Evolutionary conservation across 2,329 filamentous ascomycete genomes (phyloP).

Genomic region (Tolypocladium inflatum): DNA sequence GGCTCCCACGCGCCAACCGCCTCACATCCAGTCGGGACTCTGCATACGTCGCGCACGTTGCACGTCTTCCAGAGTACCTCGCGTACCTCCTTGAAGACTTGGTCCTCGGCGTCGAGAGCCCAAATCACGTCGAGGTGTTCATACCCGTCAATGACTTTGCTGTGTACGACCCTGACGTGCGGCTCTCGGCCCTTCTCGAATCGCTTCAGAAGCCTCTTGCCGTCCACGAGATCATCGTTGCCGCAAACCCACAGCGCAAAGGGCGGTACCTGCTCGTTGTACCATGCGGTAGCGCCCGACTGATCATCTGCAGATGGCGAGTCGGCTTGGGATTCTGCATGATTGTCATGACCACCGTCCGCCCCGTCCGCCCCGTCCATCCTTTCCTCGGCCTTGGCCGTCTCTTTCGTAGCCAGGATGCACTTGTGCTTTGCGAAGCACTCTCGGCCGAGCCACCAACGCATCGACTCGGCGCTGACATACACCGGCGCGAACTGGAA

Average conservation of each 20-base stretch:
- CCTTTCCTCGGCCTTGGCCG: conserved; percentile 50
- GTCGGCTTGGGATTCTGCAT: neutral
- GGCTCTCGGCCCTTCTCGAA: conserved; percentile 74
- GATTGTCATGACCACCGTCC: neutral
- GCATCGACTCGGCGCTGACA: conserved; percentile 81
- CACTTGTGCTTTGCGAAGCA: conserved; percentile 76
- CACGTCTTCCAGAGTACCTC: conserved; percentile 79
- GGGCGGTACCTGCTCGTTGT: conserved; percentile 66
- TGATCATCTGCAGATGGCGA: neutral
- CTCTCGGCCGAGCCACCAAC: conserved; percentile 88
- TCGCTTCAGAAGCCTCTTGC: conserved; percentile 59
- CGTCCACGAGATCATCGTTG: conserved; percentile 77
- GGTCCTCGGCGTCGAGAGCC: conserved; percentile 79
- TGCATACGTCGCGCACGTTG: conserved; percentile 44
- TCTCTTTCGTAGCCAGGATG: conserved; percentile 71
- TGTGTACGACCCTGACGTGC: conserved; percentile 69
- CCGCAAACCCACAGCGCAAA: conserved; percentile 86
- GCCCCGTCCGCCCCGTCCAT: conserved; percentile 50
- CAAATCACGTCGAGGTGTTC: conserved; percentile 93
- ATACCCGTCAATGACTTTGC: conserved; percentile 75
- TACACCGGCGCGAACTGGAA: conserved; percentile 92
- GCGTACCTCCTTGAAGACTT: conserved; percentile 72
- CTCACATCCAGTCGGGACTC: conserved; percentile 56
- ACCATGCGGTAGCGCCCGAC: conserved; percentile 60
- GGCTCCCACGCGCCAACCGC: conserved; percentile 4